phyloP scores from a whole-genome alignment of 768 basidiomycete species.

The Trametes elegans region DNA sequence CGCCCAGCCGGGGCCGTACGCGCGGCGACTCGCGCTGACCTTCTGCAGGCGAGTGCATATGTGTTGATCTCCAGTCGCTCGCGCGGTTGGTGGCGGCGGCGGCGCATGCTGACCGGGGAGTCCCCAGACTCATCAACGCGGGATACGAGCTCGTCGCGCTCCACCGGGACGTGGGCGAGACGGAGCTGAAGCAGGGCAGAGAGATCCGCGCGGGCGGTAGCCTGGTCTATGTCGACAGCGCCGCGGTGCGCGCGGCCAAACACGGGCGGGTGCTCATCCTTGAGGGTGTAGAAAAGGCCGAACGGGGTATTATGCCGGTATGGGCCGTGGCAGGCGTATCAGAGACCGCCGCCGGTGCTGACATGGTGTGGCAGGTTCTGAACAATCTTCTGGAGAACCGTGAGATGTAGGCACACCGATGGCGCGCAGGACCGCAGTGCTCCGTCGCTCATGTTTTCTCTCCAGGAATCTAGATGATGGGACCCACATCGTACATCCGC shows the following conservation, averaged over 20 bases:
- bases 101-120: too few species aligned
- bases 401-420: conserved; percentile 49
- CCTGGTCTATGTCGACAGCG: conserved; percentile 65
- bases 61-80: not conserved
- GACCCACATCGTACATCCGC: conserved; percentile 65
- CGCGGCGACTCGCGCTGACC: conserved; percentile 57
- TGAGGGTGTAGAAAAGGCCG: conserved; percentile 71
- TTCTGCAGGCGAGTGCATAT: conserved; percentile 50
- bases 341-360: too few species aligned
- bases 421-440: not conserved
- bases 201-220: conserved; percentile 62
- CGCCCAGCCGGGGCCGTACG: conserved; percentile 67
- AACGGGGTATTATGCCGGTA: conserved; percentile 71
- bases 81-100: too few species aligned
- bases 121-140: conserved; percentile 52
- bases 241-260: conserved; percentile 65
- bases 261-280: conserved; percentile 62
- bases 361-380: conserved; percentile 36
- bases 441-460: not conserved
- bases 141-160: conserved; percentile 70
- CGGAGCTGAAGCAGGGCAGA: conserved; percentile 68
- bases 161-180: conserved; percentile 70
- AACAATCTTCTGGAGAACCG: conserved; percentile 70
- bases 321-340: too few species aligned
- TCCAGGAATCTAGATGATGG: conserved; percentile 68